These are phyloP conservation scores for Rosa multiflora DNA, from an alignment of 306 rosid species.

Conservation along the genomic window DNA sequence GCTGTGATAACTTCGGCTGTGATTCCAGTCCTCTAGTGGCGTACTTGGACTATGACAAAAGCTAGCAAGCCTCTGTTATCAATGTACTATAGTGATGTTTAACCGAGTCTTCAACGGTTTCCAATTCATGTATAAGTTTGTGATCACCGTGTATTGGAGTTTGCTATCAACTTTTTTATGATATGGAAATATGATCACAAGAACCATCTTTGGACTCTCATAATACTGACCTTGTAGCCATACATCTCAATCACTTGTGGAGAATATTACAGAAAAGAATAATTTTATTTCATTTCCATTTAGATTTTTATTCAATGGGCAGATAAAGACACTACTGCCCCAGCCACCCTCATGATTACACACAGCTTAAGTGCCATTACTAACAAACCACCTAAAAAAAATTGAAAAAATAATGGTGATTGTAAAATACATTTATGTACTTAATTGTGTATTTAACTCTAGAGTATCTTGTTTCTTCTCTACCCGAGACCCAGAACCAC, in stretches of 20 bases:
- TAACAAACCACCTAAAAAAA: conserved; percentile 38
- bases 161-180: background rate
- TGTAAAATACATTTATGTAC: conserved; percentile 53
- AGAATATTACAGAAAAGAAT: conserved; percentile 52
- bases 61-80: background rate
- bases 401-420: conserved; percentile 29
- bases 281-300: conserved; percentile 36
- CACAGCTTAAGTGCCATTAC: conserved; percentile 45
- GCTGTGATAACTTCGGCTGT: background rate
- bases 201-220: background rate
- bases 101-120: background rate
- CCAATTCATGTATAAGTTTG: background rate
- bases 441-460: conserved; percentile 33
- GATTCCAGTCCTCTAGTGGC: background rate
- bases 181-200: background rate
- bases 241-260: background rate
- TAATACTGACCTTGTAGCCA: background rate
- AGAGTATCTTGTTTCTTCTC: conserved; percentile 40
- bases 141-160: background rate
- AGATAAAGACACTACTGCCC: conserved; percentile 35
- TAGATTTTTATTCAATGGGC: conserved; percentile 34
- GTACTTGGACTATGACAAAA: background rate
- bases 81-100: background rate
- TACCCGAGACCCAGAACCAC: conserved; percentile 39
- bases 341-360: conserved; percentile 38